Conservation (phyloP, 352 stramenopile species). For the Phytophthora nicotianae region DNA sequence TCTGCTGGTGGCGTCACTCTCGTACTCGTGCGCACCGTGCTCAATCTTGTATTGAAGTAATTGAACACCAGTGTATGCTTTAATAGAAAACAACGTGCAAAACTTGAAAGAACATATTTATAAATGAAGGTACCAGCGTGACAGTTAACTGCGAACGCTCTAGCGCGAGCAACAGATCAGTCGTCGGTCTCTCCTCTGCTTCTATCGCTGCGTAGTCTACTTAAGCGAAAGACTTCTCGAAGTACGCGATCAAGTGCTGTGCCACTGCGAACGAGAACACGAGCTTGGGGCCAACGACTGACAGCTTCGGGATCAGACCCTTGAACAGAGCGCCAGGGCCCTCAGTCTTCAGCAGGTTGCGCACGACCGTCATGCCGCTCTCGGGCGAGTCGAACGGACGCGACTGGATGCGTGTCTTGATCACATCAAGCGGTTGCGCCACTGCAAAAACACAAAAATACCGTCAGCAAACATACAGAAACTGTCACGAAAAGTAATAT, state of each 20-base stretch:
- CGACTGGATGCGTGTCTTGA: slow-evolving; percentile 96
- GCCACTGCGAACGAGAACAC: slow-evolving; percentile 97
- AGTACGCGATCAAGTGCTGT: slow-evolving; percentile 95
- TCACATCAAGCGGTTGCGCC: slow-evolving; percentile 93
- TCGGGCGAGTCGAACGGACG: slow-evolving; percentile 94
- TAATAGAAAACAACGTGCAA: slow-evolving; percentile 4
- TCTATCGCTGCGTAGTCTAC: slow-evolving; percentile 14
- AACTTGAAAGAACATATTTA: slow-evolving; percentile 17
- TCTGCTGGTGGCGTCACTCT: slow-evolving; percentile 30
- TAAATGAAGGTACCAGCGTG: slow-evolving; percentile 24
- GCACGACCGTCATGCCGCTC: slow-evolving; percentile 90
- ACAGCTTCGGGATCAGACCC: slow-evolving; percentile 94
- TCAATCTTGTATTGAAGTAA: slow-evolving; percentile 24
- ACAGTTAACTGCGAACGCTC: slow-evolving; percentile 14
- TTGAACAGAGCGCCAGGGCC: slow-evolving; percentile 94
- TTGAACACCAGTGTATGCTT: slow-evolving; percentile 4
- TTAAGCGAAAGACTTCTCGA: slow-evolving; percentile 84
- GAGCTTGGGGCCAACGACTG: slow-evolving; percentile 95
- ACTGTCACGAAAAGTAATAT: background rate
- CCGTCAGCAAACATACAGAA: slow-evolving; percentile 5
- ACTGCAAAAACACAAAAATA: slow-evolving; percentile 46
- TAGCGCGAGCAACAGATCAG: background rate
- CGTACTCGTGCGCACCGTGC: slow-evolving; percentile 17
- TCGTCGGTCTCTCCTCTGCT: slow-evolving; percentile 5
- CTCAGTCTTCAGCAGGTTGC: slow-evolving; percentile 93